These are phyloP conservation scores for Fusarium floridanum DNA, from an alignment of 2,329 filamentous ascomycete species.

Conservation along the genomic window DNA sequence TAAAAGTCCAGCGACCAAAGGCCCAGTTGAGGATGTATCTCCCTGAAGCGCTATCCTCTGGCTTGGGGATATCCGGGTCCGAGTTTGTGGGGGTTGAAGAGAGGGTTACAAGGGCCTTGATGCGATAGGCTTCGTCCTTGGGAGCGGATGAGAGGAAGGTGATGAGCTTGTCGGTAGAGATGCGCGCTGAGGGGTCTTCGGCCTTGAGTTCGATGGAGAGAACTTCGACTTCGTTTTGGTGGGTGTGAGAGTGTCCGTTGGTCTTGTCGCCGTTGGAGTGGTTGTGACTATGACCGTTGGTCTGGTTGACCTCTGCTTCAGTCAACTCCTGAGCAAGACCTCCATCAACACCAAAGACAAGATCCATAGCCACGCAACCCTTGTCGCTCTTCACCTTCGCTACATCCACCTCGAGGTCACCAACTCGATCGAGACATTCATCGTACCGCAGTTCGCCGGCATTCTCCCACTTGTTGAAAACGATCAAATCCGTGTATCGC, in stretches of 20 bases:
- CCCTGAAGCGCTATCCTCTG: slow-evolving; percentile 48
- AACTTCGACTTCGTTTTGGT: slow-evolving; percentile 93
- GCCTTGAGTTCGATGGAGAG: slow-evolving; percentile 80
- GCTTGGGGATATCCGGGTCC: slow-evolving; percentile 59
- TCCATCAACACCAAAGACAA: slow-evolving; percentile 90
- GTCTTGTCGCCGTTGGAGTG: slow-evolving; percentile 50
- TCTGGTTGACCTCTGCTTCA: slow-evolving; percentile 52
- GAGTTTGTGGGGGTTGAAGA: slow-evolving; percentile 63
- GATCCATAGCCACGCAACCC: slow-evolving; percentile 81
- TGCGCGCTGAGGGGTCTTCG: slow-evolving; percentile 51
- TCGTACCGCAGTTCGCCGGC: slow-evolving; percentile 82
- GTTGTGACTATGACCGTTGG: slow-evolving; percentile 52
- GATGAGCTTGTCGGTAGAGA: slow-evolving; percentile 73
- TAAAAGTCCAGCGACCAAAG: slow-evolving; percentile 95
- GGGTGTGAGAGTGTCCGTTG: slow-evolving; percentile 60
- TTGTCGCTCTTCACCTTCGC: slow-evolving; percentile 88
- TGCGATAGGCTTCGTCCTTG: slow-evolving; percentile 95
- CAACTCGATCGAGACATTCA: slow-evolving; percentile 80
- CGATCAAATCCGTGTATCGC: slow-evolving; percentile 87
- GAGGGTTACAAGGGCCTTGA: slow-evolving; percentile 78
- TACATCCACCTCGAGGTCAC: slow-evolving; percentile 83
- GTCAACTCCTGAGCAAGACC: slow-evolving; percentile 74
- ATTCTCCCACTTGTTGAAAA: slow-evolving; percentile 93
- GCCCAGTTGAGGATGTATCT: slow-evolving; percentile 98
- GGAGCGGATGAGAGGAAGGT: slow-evolving; percentile 78